Base-by-base conservation (phyloP, 2,329 filamentous ascomycete genomes). In the Myriosclerotinia curreyana region DNA sequence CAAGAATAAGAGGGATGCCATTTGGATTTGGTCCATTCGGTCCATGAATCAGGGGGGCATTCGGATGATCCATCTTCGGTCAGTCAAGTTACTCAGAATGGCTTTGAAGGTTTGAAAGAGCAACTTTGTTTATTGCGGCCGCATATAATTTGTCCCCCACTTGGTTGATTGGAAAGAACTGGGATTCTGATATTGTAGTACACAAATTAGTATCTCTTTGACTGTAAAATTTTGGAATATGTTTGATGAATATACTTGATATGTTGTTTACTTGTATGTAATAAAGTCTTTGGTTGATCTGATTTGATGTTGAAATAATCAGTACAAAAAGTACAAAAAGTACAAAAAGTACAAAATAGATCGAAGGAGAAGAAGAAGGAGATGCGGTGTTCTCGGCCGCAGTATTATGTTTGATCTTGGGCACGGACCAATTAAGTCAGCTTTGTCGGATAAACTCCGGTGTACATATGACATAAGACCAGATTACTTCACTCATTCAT, bases 361-460 rank as follows among this genome's bases (percentile, higher is more conserved):
- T 36, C 15, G 14, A 25, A 46, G 20, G 14, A 48, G 42, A 58
- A 48, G 55, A 59, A 59, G 42, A 58, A 48, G 55, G 48, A 59
- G 55, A 25, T 14, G 55, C 55, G 55, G 55, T 59, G 55, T 59
- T 59, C 25, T 59, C 55, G 55, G 55, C 55, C 55, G 55, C 55
- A 59, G 55, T 36, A 31, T n/a, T 17, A 36, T 48, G n/a, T 49
- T 49, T 28, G 22, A 12, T 49, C 22, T 28, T 7, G 31, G 3
- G 55, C 55, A 36, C 42, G 55, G 55, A 59, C 42, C 55, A 48
- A 48, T 2, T 17, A 25, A 7, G 20, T n/a, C n/a, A 36, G 7
- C 28, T 36, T 9, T 36, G 25, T 36, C n/a, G 28, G 42, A 42
- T 48, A 48, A 58, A 48, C n/a, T 1, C 14, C 55, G 55, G 55